phyloP scores from a whole-genome alignment of 2,329 filamentous ascomycete species.

The Sporothrix protearum region DNA sequence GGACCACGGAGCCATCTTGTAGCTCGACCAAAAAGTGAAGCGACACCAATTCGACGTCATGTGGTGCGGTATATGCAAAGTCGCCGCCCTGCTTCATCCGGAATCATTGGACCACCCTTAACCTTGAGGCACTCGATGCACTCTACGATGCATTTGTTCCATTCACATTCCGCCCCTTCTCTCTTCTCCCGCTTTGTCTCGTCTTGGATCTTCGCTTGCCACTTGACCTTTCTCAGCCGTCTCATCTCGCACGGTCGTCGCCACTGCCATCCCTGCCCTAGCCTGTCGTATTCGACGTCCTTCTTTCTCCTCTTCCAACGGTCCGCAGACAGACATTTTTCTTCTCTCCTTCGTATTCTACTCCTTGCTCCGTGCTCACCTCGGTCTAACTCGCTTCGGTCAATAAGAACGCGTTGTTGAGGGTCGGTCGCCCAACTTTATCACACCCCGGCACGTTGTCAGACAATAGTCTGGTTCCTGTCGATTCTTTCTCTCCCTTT shows the following conservation, averaged over 20 bases:
- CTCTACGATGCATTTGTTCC: background rate
- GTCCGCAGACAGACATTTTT: background rate
- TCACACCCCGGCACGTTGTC: background rate
- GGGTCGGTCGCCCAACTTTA: background rate
- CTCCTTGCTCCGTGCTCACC: background rate
- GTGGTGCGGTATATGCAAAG: background rate
- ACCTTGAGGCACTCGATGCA: background rate
- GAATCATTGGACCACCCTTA: background rate
- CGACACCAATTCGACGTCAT: background rate
- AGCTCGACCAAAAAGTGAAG: too few species aligned
- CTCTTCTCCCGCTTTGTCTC: background rate
- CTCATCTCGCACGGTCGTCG: conserved; percentile 11
- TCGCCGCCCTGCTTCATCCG: background rate
- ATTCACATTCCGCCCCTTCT: background rate
- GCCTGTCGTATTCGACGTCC: background rate
- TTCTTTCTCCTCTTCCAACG: background rate
- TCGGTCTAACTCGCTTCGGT: background rate
- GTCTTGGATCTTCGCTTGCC: background rate
- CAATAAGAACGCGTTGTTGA: background rate
- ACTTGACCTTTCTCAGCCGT: background rate
- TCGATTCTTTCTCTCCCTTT: background rate
- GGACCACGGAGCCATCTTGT: background rate
- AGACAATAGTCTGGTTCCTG: background rate
- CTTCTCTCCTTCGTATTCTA: background rate
- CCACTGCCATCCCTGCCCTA: background rate